Conservation (phyloP, 1,284 basidiomycete species). For the Malassezia japonica region DNA sequence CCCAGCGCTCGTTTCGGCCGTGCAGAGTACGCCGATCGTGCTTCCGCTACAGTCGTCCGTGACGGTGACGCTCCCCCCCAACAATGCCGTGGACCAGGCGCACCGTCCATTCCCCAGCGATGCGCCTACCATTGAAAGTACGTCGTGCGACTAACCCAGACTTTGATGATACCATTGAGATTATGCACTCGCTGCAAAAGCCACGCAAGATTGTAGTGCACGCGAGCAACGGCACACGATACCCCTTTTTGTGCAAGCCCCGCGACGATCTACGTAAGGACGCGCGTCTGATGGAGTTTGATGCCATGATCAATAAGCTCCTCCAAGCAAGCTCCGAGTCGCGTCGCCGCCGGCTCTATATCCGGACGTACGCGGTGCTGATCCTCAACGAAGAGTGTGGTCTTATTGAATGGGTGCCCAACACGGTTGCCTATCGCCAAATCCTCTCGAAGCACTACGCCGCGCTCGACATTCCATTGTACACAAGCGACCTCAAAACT, state of each 20-base stretch:
- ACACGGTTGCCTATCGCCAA: constrained; percentile 75
- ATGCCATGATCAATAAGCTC: constrained; percentile 94
- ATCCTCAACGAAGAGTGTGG: constrained; percentile 96
- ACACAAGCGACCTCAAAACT: constrained; percentile 54
- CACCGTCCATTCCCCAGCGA: constrained; percentile 75
- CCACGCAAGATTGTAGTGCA: constrained; percentile 82
- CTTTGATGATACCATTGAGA: constrained; percentile 65
- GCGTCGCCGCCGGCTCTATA: constrained; percentile 51
- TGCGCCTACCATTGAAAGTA: constrained; percentile 63
- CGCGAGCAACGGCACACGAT: constrained; percentile 71
- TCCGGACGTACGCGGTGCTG: constrained; percentile 78
- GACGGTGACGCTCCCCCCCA: constrained; percentile 64
- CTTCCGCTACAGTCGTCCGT: constrained; percentile 87
- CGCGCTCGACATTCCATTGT: constrained; percentile 28
- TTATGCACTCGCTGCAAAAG: constrained; percentile 87
- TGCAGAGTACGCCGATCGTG: constrained; percentile 27
- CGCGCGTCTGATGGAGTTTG: constrained; percentile 94
- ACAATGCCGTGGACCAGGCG: constrained; percentile 51
- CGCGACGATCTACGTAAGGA: constrained; percentile 97
- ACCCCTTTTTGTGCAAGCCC: constrained; percentile 92
- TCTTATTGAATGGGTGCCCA: constrained; percentile 95
- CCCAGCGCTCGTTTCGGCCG: constrained; percentile 27
- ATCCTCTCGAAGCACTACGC: constrained; percentile 69
- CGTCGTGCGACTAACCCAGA: no score
- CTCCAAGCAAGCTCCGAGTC: constrained; percentile 85